phyloP scores from a whole-genome alignment of 2,329 filamentous ascomycete genomes.

The Phaeosphaeria sp. region DNA sequence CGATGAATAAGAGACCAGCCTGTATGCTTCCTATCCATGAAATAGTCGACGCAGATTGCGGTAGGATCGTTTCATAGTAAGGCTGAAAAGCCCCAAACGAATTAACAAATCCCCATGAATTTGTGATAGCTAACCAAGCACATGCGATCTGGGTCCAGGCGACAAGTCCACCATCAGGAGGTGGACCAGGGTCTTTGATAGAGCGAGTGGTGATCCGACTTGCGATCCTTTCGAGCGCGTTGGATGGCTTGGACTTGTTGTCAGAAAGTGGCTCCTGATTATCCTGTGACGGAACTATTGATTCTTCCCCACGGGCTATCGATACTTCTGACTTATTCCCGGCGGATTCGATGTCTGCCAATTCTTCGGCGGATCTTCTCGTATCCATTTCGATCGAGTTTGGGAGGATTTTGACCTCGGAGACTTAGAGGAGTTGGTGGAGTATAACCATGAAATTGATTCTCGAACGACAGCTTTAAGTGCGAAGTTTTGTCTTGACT shows the following conservation, averaged over 20 bases:
- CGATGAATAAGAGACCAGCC: conserved; percentile 54
- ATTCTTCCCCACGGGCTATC: conserved; percentile 7
- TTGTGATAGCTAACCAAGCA: conserved; percentile 39
- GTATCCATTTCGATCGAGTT: not conserved
- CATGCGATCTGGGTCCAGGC: conserved; percentile 42
- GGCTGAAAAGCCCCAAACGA: conserved; percentile 56
- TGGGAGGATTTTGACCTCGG: not conserved
- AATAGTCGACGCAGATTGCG: conserved; percentile 51
- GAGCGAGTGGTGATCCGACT: conserved; percentile 44
- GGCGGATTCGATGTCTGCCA: not conserved
- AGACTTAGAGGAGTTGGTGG: not conserved
- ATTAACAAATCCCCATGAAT: conserved; percentile 50
- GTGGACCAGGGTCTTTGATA: conserved; percentile 40
- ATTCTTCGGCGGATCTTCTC: not conserved
- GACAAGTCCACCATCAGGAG: conserved; percentile 52
- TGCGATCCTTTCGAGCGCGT: conserved; percentile 33
- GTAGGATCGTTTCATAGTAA: conserved; percentile 51
- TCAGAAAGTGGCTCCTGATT: conserved; percentile 10
- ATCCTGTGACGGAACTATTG: conserved; percentile 5
- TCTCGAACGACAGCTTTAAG: not conserved
- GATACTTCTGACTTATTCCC: conserved; percentile 9
- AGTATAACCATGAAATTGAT: not conserved
- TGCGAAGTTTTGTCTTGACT: not conserved
- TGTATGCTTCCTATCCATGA: conserved; percentile 62
- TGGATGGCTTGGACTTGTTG: conserved; percentile 20